Evolutionary conservation across 768 basidiomycete genomes (phyloP), one percentile per base, ranked within the genome.

Genomic region (Gloeophyllum trabeum): DNA sequence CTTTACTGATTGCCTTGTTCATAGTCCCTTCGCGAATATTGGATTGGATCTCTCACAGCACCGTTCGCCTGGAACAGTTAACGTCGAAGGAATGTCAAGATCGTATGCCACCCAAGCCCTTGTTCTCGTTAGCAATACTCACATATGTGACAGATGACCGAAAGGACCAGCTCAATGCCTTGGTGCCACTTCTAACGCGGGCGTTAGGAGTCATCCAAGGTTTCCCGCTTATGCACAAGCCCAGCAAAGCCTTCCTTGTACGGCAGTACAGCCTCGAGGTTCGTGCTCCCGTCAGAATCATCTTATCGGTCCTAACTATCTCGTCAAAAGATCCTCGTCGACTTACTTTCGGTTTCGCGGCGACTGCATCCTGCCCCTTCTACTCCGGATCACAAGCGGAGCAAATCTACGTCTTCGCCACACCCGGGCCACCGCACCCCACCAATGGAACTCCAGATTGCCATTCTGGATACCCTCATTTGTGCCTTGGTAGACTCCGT

Each of bases 401-500:
- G 13, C 18, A 19, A 4, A 40, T 24, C 28, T 42, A 28, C 35
- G 19, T 25, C 35, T n/a, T 37, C 32, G 40, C 51, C 50, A 22
- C 43, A n/a, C 48, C 30, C 37, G 38, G 13, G 7, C 22, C 13
- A 37, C 24, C 20, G 39, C 5, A 16, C 41, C 23, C 19, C 32
- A 18, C 12, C 45, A 39, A 39, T 39, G 52, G 6, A 24, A 42
- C 4, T 47, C 52, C 4, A 24, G 46, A 26, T 52, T 61, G 7
- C 66, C 74, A 43, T 69, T 93, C 66, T 97, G 16, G 93, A 97
- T 53, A 88, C 89, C 0, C 61, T 97, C 4, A 66, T 92, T 14
- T 91, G 87, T 49, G 70, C 91, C 23, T 68, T 97, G n/a, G 93
- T 94, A 12, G 93, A 97, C 57, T 78, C 85, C 1, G 71, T 87